Conservation (phyloP, 208 protist genomes). For the Leishmania major region DNA sequence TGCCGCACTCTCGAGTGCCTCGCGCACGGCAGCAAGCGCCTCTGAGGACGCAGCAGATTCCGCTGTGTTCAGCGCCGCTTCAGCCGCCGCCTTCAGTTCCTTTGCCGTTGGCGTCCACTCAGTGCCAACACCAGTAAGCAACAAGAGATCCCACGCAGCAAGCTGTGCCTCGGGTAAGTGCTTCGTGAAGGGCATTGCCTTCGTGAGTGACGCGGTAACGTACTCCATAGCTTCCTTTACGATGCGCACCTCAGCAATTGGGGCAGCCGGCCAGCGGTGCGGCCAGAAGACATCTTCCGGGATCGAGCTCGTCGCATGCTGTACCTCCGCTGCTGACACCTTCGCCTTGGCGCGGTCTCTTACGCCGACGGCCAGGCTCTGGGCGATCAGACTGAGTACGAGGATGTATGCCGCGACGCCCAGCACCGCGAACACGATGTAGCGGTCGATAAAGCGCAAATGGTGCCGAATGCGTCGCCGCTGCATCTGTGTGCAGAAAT, state of each 20-base stretch:
- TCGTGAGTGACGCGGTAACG: slow-evolving; percentile 8
- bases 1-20: slow-evolving; percentile 25
- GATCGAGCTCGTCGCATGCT: neutral
- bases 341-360: neutral
- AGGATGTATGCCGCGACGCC: slow-evolving; percentile 35
- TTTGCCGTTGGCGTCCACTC: neutral
- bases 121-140: slow-evolving; percentile 9
- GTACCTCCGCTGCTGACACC: neutral
- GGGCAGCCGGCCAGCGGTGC: slow-evolving; percentile 19
- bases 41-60: neutral
- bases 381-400: slow-evolving; percentile 26
- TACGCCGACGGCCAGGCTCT: slow-evolving; percentile 18
- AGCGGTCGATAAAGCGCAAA: slow-evolving; percentile 28
- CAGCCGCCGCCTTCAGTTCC: slow-evolving; percentile 14
- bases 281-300: slow-evolving; percentile 17
- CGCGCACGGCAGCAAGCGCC: slow-evolving; percentile 9
- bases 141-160: slow-evolving; percentile 19
- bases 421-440: slow-evolving; percentile 32
- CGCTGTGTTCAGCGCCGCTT: neutral
- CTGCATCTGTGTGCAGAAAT: slow-evolving; percentile 3
- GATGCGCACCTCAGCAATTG: slow-evolving; percentile 23
- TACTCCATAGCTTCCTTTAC: slow-evolving; percentile 24
- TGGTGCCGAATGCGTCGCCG: slow-evolving; percentile 10
- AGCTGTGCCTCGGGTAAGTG: slow-evolving; percentile 18
- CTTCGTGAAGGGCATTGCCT: slow-evolving; percentile 7